Percentiles rank a stretch among this genome's conserved stretches.
These are phyloP conservation scores for Mycena galericulata DNA, from an alignment of 768 basidiomycete genomes.

Conservation along the genomic window DNA sequence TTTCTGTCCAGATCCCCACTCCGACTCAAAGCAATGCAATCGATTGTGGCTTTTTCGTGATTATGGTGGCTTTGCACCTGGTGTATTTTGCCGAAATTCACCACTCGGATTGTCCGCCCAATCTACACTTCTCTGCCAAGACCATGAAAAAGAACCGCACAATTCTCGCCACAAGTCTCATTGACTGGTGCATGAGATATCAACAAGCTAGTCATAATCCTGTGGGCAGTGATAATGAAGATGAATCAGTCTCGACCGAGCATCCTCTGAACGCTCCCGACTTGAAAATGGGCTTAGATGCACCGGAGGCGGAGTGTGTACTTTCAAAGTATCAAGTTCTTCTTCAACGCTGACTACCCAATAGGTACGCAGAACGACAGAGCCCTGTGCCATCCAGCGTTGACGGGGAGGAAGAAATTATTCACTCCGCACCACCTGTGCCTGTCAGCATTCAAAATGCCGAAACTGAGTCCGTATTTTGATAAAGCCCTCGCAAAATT, in stretches of 20 bases:
- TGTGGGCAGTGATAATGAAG: too few relatives aligned
- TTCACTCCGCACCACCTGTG: not conserved
- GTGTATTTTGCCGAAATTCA: not conserved
- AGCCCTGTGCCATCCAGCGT: not conserved
- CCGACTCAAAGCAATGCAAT: not conserved
- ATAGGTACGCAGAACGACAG: too few relatives aligned
- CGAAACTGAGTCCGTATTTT: not conserved
- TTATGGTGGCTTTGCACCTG: not conserved
- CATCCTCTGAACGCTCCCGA: too few relatives aligned
- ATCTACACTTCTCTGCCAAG: not conserved
- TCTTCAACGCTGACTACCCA: too few relatives aligned
- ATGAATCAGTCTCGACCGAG: too few relatives aligned
- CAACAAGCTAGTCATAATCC: too few relatives aligned
- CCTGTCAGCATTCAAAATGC: too few relatives aligned
- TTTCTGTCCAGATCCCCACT: not conserved
- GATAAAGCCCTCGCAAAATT: too few relatives aligned
- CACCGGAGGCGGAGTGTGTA: too few relatives aligned
- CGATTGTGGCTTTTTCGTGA: conserved; percentile 7
- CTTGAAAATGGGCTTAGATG: too few relatives aligned
- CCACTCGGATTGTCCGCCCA: not conserved
- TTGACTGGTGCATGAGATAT: not conserved
- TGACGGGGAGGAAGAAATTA: not conserved
- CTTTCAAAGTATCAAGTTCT: too few relatives aligned
- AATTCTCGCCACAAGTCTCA: not conserved
- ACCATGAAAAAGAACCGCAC: not conserved